phyloP scores from a whole-genome alignment of 208 protist genomes.

The Crithidia sp. region DNA sequence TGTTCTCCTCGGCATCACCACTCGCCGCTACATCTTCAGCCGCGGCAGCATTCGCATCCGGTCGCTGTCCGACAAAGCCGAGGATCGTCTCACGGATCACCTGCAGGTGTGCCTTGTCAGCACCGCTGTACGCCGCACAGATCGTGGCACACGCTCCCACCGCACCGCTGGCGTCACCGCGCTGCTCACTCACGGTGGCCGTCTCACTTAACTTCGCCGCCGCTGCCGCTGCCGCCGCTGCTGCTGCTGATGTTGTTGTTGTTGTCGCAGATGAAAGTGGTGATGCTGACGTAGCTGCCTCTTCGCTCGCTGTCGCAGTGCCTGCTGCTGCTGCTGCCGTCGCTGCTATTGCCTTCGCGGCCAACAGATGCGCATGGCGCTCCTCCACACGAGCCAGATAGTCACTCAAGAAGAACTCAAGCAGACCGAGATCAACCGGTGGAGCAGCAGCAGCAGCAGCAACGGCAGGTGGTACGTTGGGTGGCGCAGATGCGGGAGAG shows the following conservation, averaged over 20 bases:
- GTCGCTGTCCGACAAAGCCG: conserved; percentile 23
- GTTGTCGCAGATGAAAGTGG: no score
- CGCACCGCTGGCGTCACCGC: no score
- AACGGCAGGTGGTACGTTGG: neutral
- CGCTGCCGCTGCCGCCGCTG: neutral
- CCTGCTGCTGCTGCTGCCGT: neutral
- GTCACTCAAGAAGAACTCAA: conserved; percentile 31
- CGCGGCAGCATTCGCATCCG: no score
- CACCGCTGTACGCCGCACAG: conserved; percentile 22
- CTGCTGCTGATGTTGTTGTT: neutral
- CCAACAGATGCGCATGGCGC: conserved; percentile 20
- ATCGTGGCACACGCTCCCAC: conserved; percentile 32
- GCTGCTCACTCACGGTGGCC: no score
- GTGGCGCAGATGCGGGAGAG: neutral
- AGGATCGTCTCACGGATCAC: conserved; percentile 29
- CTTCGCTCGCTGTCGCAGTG: neutral
- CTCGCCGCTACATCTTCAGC: neutral
- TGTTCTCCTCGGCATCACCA: neutral
- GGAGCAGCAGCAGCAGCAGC: neutral
- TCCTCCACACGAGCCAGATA: conserved; percentile 39
- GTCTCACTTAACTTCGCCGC: no score
- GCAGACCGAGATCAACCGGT: conserved; percentile 25
- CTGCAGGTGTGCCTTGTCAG: conserved; percentile 22
- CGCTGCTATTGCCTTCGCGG: conserved; percentile 3
- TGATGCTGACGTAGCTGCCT: neutral